These are phyloP conservation scores for Penicillium italicum DNA, from an alignment of 2,329 filamentous ascomycete species.

Conservation along the genomic window DNA sequence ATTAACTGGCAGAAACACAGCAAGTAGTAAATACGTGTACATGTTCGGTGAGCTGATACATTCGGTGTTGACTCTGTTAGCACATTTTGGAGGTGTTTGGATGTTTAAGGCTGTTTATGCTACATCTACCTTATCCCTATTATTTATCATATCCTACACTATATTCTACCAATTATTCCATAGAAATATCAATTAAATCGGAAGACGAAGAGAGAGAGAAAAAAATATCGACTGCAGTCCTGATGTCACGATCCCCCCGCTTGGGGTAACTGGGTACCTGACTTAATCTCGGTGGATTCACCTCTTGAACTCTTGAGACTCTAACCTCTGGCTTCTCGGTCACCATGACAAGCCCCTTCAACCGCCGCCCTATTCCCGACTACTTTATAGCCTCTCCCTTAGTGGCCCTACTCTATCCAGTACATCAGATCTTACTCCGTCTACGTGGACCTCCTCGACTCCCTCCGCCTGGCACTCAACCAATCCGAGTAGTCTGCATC, in stretches of 20 bases:
- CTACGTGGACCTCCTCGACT: slow-evolving; percentile 65
- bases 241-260: slow-evolving; percentile 10
- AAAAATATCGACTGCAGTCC: neutral
- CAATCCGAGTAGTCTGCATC: slow-evolving; percentile 77
- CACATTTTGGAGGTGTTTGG: neutral
- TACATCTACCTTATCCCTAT: neutral
- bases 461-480: slow-evolving; percentile 51
- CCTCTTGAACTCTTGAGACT: neutral
- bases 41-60: neutral
- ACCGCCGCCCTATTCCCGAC: slow-evolving; percentile 54
- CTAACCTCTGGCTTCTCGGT: neutral
- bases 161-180: neutral
- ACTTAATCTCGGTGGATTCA: slow-evolving; percentile 6
- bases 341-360: slow-evolving; percentile 45
- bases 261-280: slow-evolving; percentile 4
- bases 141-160: neutral
- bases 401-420: slow-evolving; percentile 56
- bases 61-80: neutral
- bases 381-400: slow-evolving; percentile 66
- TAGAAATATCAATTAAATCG: neutral
- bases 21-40: neutral
- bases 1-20: neutral
- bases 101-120: neutral
- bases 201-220: neutral
- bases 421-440: slow-evolving; percentile 63